Conservation (phyloP, 2,329 filamentous ascomycete species). For the Alternaria longipes region DNA sequence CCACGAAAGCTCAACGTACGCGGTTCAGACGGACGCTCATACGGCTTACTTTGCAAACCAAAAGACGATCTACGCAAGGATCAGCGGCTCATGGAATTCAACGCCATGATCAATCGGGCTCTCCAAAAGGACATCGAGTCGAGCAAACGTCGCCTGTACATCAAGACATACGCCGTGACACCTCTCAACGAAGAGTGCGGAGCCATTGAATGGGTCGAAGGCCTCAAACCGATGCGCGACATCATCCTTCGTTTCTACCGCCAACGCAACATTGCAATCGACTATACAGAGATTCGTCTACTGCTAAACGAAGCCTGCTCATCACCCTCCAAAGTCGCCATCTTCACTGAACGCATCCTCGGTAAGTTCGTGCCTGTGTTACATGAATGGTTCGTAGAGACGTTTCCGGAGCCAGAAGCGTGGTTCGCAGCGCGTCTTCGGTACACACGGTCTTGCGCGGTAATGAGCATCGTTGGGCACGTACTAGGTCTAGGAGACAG, state of each 20-base stretch:
- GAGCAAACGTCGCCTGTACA: constrained; percentile 81
- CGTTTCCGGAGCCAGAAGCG: constrained; percentile 88
- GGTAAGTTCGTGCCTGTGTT: constrained; percentile 84
- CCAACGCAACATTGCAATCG: constrained; percentile 71
- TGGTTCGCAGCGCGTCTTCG: constrained; percentile 91
- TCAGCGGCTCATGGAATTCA: constrained; percentile 99
- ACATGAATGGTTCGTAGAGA: constrained; percentile 93
- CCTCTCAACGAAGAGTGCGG: constrained; percentile 97
- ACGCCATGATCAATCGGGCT: constrained; percentile 95
- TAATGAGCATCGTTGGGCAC: constrained; percentile 99
- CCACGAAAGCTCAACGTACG: constrained; percentile 88
- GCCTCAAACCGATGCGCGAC: constrained; percentile 91
- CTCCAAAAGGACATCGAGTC: constrained; percentile 91
- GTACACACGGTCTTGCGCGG: constrained; percentile 92
- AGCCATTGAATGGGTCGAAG: constrained; percentile 98
- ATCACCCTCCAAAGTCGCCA: constrained; percentile 67
- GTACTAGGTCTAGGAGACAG: constrained; percentile 92
- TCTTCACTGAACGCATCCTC: constrained; percentile 75
- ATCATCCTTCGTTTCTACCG: constrained; percentile 83
- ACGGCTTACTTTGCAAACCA: constrained; percentile 94
- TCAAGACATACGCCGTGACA: constrained; percentile 96
- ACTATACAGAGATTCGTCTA: constrained; percentile 72
- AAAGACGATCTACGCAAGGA: constrained; percentile 98
- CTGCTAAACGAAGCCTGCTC: constrained; percentile 72
- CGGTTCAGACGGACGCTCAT: constrained; percentile 86